Evolutionary conservation across 1,284 basidiomycete genomes (phyloP).

Genomic region (Anthracocystis walkeri): DNA sequence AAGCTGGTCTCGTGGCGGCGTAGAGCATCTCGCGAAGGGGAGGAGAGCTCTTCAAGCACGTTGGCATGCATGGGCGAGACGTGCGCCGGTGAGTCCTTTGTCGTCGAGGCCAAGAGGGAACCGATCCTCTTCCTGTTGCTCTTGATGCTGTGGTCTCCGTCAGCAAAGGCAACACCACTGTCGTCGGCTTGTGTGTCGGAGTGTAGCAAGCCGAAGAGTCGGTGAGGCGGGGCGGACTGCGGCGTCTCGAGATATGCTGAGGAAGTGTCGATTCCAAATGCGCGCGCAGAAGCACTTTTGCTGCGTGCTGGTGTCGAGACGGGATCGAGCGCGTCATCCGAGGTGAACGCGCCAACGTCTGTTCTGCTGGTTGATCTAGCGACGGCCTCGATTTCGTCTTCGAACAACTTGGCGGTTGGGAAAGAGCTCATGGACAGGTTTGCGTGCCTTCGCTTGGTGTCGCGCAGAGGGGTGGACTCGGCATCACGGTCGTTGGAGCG

Average conservation of each 20-base stretch:
- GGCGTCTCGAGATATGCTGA: conserved; percentile 24
- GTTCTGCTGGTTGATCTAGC: conserved; percentile 23
- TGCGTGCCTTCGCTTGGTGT: conserved; percentile 37
- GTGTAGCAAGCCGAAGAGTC: conserved; percentile 30
- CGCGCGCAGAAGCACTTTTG: conserved; percentile 8
- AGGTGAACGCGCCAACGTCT: not conserved
- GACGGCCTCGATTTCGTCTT: conserved; percentile 44
- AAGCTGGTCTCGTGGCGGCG: conserved; percentile 40
- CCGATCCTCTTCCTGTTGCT: conserved; percentile 35
- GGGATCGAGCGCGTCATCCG: conserved; percentile 13
- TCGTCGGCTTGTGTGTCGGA: conserved; percentile 43
- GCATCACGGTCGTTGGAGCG: conserved; percentile 25
- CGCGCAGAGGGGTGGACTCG: conserved; percentile 34
- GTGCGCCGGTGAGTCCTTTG: conserved; percentile 20
- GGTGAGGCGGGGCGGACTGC: conserved; percentile 29
- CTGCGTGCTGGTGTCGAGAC: conserved; percentile 36
- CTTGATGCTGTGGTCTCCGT: conserved; percentile 31
- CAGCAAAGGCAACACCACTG: conserved; percentile 52
- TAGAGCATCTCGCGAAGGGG: conserved; percentile 37
- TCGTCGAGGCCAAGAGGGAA: conserved; percentile 9
- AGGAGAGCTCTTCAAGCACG: conserved; percentile 35
- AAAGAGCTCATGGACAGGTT: conserved; percentile 43
- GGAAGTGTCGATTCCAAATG: conserved; percentile 11
- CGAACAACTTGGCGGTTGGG: conserved; percentile 49
- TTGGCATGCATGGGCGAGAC: conserved; percentile 6